Evolutionary conservation across 202 grass and related monocot species (phyloP).

Genomic region (Alloteropsis angusta): DNA sequence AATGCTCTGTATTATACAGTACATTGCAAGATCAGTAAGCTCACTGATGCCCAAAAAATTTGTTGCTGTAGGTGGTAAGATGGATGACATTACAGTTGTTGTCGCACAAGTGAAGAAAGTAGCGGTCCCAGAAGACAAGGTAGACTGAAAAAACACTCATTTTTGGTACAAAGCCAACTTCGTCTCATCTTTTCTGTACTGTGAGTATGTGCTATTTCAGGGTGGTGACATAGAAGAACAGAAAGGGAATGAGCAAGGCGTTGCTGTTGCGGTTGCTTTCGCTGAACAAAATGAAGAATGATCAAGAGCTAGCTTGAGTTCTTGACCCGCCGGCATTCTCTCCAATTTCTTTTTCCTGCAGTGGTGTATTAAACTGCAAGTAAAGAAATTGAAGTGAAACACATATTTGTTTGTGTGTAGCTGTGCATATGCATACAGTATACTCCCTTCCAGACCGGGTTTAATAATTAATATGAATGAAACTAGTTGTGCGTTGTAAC

Average conservation of each 20-base stretch:
- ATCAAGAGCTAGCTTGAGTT: not conserved
- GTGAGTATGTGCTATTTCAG: not conserved
- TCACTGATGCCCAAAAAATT: not conserved
- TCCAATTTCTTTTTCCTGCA: not conserved
- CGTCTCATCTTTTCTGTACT: not conserved
- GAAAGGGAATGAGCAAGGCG: not conserved
- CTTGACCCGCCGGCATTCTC: not conserved
- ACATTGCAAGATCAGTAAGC: not conserved
- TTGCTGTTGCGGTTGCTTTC: not conserved
- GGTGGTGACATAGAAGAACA: constrained; percentile 1
- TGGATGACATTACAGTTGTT: constrained; percentile 89
- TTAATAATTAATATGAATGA: not conserved
- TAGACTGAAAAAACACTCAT: not conserved
- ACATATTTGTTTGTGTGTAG: not conserved
- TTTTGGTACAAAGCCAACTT: not conserved
- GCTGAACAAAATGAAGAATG: constrained; percentile 18
- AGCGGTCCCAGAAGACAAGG: constrained; percentile 30
- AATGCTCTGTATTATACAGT: not conserved
- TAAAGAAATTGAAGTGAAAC: not conserved
- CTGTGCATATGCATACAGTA: not conserved
- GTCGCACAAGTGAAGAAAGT: constrained; percentile 49
- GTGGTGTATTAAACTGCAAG: not conserved
- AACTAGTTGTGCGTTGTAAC: too few species aligned
- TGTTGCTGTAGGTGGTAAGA: constrained; percentile 68
- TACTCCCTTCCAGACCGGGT: not conserved